phyloP scores from a whole-genome alignment of 1,284 basidiomycete genomes.

The Thecaphora thlaspeos region DNA sequence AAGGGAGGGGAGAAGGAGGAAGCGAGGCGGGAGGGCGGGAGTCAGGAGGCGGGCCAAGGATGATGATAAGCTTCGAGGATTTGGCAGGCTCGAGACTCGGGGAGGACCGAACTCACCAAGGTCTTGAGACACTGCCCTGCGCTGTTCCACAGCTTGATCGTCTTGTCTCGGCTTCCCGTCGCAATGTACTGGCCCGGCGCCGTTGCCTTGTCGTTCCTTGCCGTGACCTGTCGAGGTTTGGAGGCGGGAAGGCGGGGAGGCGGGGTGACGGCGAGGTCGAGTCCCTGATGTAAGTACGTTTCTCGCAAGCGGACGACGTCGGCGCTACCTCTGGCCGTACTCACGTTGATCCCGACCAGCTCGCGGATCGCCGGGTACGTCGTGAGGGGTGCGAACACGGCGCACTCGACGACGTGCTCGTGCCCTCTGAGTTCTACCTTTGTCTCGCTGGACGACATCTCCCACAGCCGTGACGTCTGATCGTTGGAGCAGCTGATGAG shows the following conservation, averaged over 20 bases:
- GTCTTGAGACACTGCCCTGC: slow-evolving; percentile 73
- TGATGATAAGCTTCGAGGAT: too few relatives aligned
- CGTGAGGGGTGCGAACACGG: slow-evolving; percentile 74
- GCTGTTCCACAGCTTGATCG: slow-evolving; percentile 81
- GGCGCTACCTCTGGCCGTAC: background rate
- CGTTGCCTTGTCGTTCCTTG: slow-evolving; percentile 56
- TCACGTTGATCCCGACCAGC: slow-evolving; percentile 67
- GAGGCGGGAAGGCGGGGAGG: too few relatives aligned
- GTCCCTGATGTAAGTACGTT: too few relatives aligned
- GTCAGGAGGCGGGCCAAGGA: too few relatives aligned
- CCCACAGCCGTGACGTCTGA: slow-evolving; percentile 80
- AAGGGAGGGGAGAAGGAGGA: too few relatives aligned
- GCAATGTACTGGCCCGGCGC: slow-evolving; percentile 67
- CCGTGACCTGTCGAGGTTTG: slow-evolving; percentile 1
- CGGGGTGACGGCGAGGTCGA: too few relatives aligned
- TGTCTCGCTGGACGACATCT: slow-evolving; percentile 71
- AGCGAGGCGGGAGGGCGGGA: too few relatives aligned
- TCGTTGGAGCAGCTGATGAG: slow-evolving; percentile 81
- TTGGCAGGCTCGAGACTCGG: too few relatives aligned
- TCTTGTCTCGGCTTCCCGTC: slow-evolving; percentile 83
- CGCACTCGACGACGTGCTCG: slow-evolving; percentile 80
- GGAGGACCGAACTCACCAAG: slow-evolving; percentile 57
- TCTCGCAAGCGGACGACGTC: too few relatives aligned
- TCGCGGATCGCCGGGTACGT: slow-evolving; percentile 76
- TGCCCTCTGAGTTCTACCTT: slow-evolving; percentile 83